Conservation (phyloP, 352 stramenopile genomes). For the Pythium plurisporium region DNA sequence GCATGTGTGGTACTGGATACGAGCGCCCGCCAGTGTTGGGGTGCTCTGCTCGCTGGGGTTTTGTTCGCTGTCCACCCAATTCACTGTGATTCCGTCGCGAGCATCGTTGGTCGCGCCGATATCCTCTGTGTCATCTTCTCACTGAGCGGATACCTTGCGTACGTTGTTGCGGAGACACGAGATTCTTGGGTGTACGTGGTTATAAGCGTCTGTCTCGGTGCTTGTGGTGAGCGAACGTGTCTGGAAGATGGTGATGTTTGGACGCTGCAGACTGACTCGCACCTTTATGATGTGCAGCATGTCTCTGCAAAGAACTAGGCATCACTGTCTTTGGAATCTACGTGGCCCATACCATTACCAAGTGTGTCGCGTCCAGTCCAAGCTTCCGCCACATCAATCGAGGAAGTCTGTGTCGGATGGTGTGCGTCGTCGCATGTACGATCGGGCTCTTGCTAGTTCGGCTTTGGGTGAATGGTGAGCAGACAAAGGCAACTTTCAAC, state of each 20-base stretch:
- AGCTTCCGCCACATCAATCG: neutral
- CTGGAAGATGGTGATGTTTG: neutral
- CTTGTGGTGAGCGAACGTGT: conserved; percentile 16
- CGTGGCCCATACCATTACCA: conserved; percentile 46
- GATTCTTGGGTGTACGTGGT: conserved; percentile 6
- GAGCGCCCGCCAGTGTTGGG: neutral
- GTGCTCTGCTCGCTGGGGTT: conserved; percentile 38
- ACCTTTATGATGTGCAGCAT: conserved; percentile 21
- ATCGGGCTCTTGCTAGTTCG: conserved; percentile 15
- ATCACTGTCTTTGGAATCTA: conserved; percentile 83
- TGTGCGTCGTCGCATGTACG: neutral
- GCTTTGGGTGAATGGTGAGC: conserved; percentile 65
- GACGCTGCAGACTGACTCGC: neutral
- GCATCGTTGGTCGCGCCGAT: conserved; percentile 89
- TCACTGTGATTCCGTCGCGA: conserved; percentile 88
- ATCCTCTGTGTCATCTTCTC: conserved; percentile 76
- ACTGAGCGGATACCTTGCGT: conserved; percentile 55
- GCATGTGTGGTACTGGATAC: conserved; percentile 32
- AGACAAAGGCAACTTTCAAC: conserved; percentile 72
- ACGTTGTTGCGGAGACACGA: conserved; percentile 26
- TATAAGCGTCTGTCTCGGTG: conserved; percentile 1
- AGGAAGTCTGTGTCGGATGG: conserved; percentile 17
- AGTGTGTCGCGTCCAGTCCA: neutral
- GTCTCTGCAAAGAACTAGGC: conserved; percentile 86
- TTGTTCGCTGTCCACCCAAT: conserved; percentile 91